Base-by-base conservation (phyloP, 78 protist genomes). In the Neovahlkampfia damariscottae region DNA sequence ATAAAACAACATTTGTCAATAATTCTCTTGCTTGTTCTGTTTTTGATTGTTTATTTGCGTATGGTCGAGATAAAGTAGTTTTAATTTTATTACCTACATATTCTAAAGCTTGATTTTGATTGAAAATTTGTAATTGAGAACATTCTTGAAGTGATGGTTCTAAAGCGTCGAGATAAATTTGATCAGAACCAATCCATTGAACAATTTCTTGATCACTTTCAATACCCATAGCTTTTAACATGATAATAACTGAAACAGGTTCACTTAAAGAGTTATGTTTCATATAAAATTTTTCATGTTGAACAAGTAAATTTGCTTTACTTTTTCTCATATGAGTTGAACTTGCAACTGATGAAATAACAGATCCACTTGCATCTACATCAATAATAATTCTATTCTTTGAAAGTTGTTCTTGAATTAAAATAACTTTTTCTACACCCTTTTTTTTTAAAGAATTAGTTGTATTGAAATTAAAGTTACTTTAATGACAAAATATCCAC, bases 361-460 rank as follows among this genome's bases (percentile, higher is more conserved):
- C 32, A 35, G 41, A 34, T 2, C 92, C 95, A 76, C 91, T 89
- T 31, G 32, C 0, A 83, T 91, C 96, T 1, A 67, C 10, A 38
- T 94, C 98, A 9, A 95, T 75, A 70, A 97, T 93, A 77, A 97
- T 89, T 0, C 99, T 84, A 74, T 93, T 93, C 83, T 92, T 96
- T 29, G 94, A 85, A 9, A 95, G 88, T 78, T 97, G 98, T 82
- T 97, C 99, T 82, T 97, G 99, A 37, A 95, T 95, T 10, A 98
- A 79, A 6, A 90, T 81, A 0, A 93, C 98, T 74, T 91, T 91
- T 41, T 97, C 99, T 6, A 76, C 88, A 27, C 99, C 99, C 8
- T 85, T 75, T 31, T n/a, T n/a, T n/a, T n/a, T n/a, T n/a, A n/a
- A n/a, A n/a, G n/a, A n/a, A n/a, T n/a, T n/a, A n/a, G n/a, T n/a